Evolutionary conservation across 495 filamentous ascomycete genomes (phyloP).

Genomic region (Neurospora sp.): DNA sequence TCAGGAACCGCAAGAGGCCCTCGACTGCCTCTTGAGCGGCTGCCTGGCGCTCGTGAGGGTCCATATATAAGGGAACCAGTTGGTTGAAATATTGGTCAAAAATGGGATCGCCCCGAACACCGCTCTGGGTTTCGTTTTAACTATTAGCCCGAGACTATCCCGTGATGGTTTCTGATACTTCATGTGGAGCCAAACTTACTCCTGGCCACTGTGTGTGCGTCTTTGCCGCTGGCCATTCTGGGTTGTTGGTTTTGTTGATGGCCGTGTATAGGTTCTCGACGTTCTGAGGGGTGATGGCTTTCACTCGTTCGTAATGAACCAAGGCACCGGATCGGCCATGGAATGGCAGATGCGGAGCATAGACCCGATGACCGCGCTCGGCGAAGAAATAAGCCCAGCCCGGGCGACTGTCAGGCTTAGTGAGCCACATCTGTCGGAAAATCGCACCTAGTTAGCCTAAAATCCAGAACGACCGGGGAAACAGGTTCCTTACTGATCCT

Average conservation of each 20-base stretch:
- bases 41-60: constrained; percentile 30
- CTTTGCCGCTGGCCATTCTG: constrained; percentile 31
- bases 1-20: constrained; percentile 27
- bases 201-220: constrained; percentile 49
- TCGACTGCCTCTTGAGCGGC: constrained; percentile 34
- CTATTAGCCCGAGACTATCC: neutral
- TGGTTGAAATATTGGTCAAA: constrained; percentile 39
- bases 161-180: neutral
- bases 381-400: constrained; percentile 45
- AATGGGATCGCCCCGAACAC: constrained; percentile 35
- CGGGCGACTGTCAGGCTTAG: constrained; percentile 38
- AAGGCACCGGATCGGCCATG: constrained; percentile 14
- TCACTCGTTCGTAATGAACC: neutral
- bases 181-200: constrained; percentile 4
- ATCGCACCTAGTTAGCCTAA: neutral
- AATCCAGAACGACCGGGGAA: neutral
- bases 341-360: constrained; percentile 33
- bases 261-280: constrained; percentile 31
- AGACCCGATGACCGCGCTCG: constrained; percentile 36
- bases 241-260: constrained; percentile 12
- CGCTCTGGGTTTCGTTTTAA: constrained; percentile 11
- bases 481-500: constrained; percentile 31
- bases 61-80: constrained; percentile 5
- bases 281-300: constrained; percentile 3
- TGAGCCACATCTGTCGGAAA: constrained; percentile 32